Conservation (phyloP, 2,329 filamentous ascomycete genomes). For the Sarocladium brachiariae region DNA sequence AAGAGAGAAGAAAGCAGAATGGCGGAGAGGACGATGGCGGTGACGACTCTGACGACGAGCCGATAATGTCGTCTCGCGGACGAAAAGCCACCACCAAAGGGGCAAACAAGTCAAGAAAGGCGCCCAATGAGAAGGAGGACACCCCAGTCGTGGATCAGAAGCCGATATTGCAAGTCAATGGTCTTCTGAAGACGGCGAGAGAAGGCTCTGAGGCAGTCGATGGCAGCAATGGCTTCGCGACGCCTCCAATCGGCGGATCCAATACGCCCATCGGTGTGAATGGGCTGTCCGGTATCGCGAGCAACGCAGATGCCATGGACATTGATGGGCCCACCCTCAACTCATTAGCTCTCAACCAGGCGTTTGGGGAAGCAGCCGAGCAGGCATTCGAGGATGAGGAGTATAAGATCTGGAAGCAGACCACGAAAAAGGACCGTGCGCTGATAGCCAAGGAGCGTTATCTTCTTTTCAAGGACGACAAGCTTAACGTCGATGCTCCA, state of each 20-base stretch:
- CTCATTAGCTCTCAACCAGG: constrained; percentile 55
- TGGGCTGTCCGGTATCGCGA: constrained; percentile 58
- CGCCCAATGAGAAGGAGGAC: constrained; percentile 68
- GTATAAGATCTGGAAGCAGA: constrained; percentile 97
- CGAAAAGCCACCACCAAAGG: constrained; percentile 76
- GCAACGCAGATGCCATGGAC: constrained; percentile 80
- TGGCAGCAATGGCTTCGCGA: constrained; percentile 78
- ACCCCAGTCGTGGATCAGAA: constrained; percentile 73
- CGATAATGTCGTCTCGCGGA: constrained; percentile 95
- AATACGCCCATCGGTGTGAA: constrained; percentile 69
- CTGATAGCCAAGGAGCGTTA: constrained; percentile 78
- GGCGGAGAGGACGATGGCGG: constrained; percentile 75
- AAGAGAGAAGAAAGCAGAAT: constrained; percentile 77
- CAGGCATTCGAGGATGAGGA: constrained; percentile 86
- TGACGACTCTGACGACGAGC: constrained; percentile 93
- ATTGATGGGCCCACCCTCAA: constrained; percentile 65
- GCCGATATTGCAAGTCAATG: constrained; percentile 61
- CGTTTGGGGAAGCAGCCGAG: constrained; percentile 60
- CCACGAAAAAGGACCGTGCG: constrained; percentile 93
- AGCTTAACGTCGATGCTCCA: constrained; percentile 79
- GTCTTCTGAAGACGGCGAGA: constrained; percentile 48
- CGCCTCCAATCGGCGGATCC: constrained; percentile 68
- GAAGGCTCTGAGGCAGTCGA: constrained; percentile 76
- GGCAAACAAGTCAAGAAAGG: constrained; percentile 67
- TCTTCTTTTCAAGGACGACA: constrained; percentile 77